phyloP scores from a whole-genome alignment of 108 stramenopile species.

The Aurantiochytrium sp. region DNA sequence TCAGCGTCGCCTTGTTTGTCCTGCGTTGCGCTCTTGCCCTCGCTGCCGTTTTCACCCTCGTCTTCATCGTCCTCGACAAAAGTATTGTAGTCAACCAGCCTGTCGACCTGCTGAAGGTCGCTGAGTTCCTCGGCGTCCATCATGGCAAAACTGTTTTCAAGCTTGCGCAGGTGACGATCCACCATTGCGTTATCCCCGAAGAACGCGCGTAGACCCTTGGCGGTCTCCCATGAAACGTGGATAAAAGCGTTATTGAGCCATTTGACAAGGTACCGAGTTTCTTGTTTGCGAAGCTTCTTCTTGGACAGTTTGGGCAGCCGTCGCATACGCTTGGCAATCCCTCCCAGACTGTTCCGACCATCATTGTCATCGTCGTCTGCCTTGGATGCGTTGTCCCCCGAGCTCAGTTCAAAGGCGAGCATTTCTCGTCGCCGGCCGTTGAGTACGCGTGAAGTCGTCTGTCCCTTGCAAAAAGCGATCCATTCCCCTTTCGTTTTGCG shows the following conservation, averaged over 20 bases:
- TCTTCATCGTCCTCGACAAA: not conserved
- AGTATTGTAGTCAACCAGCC: not conserved
- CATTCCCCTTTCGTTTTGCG: slow-evolving; percentile 10
- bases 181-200: not conserved
- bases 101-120: not conserved
- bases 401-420: not conserved
- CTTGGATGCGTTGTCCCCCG: not conserved
- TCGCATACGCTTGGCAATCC: not conserved
- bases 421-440: not conserved
- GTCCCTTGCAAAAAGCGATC: not conserved
- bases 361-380: not conserved
- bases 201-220: not conserved
- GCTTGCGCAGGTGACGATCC: not conserved
- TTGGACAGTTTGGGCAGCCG: not conserved
- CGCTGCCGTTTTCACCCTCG: not conserved
- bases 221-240: slow-evolving; percentile 16
- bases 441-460: not conserved
- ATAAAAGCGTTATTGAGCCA: not conserved
- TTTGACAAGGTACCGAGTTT: not conserved
- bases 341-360: not conserved
- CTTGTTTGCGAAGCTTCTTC: slow-evolving; percentile 16
- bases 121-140: not conserved
- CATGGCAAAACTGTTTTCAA: not conserved
- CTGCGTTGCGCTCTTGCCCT: not conserved
- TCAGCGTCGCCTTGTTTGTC: not conserved